These are phyloP conservation scores for Eurotiales sp. DNA, from an alignment of 2,329 filamentous ascomycete species.

Conservation along the genomic window DNA sequence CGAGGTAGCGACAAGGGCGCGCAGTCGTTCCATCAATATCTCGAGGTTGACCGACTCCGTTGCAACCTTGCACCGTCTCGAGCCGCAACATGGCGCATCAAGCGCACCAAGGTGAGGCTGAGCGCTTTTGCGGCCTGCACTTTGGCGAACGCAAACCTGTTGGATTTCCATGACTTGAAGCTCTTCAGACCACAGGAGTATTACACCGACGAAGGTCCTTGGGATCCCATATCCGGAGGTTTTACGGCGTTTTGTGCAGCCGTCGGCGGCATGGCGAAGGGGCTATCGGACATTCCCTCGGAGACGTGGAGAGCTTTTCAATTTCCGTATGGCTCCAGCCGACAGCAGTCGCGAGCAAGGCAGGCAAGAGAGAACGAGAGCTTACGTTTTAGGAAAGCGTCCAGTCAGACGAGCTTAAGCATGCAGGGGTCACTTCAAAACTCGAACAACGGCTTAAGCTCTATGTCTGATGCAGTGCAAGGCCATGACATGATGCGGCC, in stretches of 20 bases:
- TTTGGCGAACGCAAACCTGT: constrained; percentile 59
- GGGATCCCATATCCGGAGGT: constrained; percentile 73
- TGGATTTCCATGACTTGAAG: constrained; percentile 69
- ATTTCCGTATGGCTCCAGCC: neutral
- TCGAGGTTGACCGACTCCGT: constrained; percentile 62
- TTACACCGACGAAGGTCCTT: constrained; percentile 71
- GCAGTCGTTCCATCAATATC: constrained; percentile 65
- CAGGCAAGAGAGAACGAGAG: too few species aligned
- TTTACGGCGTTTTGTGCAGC: constrained; percentile 74
- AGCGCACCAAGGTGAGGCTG: constrained; percentile 61
- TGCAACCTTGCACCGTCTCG: constrained; percentile 66
- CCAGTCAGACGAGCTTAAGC: constrained; percentile 4
- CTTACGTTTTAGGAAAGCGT: too few species aligned
- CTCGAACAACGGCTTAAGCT: neutral
- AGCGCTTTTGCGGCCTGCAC: constrained; percentile 70
- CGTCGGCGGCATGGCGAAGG: constrained; percentile 51
- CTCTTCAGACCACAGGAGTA: constrained; percentile 66
- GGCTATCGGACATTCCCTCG: constrained; percentile 1
- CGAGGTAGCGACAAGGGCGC: constrained; percentile 60
- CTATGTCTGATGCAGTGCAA: neutral
- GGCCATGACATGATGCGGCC: constrained; percentile 3
- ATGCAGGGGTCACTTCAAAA: neutral
- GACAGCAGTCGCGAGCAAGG: constrained; percentile 2
- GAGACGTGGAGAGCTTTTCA: constrained; percentile 3
- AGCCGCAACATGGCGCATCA: constrained; percentile 71